Percentiles rank a stretch among this genome's conserved stretches.
phyloP scores from a whole-genome alignment of 1,284 basidiomycete genomes.

The Pterulicium gracile region DNA sequence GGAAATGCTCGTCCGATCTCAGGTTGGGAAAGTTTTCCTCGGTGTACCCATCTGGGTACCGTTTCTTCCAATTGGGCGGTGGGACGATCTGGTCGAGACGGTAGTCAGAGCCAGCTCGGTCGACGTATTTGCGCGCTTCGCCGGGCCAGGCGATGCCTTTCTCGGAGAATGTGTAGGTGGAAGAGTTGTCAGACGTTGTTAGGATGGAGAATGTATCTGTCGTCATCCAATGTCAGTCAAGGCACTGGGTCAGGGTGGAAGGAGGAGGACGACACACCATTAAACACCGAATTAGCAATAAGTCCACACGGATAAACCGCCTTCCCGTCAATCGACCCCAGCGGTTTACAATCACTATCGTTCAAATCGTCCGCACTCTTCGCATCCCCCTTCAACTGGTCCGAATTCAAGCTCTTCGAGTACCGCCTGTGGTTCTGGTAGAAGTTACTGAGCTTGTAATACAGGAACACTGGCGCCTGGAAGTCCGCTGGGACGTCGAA shows the following conservation, averaged over 20 bases:
- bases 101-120: constrained; percentile 36
- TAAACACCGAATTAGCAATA: constrained; percentile 98
- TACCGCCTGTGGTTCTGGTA: constrained; percentile 99
- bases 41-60: constrained; percentile 73
- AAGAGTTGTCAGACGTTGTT: constrained; percentile 34
- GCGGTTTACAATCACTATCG: constrained; percentile 83
- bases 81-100: constrained; percentile 61
- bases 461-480: constrained; percentile 74
- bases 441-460: constrained; percentile 95
- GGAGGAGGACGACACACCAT: constrained; percentile 44
- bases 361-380: constrained; percentile 45
- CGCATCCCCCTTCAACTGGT: constrained; percentile 77
- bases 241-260: constrained; percentile 6
- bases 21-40: constrained; percentile 60
- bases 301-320: constrained; percentile 91
- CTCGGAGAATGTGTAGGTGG: constrained; percentile 70
- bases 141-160: constrained; percentile 90
- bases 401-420: constrained; percentile 82
- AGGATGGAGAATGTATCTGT: constrained; percentile 75
- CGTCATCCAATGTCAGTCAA: constrained; percentile 5
- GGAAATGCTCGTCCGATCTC: constrained; percentile 83
- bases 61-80: constrained; percentile 82
- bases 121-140: constrained; percentile 84
- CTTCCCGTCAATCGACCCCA: constrained; percentile 44
- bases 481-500: constrained; percentile 81